These are phyloP conservation scores for Balakata baccata DNA, from an alignment of 345 rosid genomes.

Conservation along the genomic window DNA sequence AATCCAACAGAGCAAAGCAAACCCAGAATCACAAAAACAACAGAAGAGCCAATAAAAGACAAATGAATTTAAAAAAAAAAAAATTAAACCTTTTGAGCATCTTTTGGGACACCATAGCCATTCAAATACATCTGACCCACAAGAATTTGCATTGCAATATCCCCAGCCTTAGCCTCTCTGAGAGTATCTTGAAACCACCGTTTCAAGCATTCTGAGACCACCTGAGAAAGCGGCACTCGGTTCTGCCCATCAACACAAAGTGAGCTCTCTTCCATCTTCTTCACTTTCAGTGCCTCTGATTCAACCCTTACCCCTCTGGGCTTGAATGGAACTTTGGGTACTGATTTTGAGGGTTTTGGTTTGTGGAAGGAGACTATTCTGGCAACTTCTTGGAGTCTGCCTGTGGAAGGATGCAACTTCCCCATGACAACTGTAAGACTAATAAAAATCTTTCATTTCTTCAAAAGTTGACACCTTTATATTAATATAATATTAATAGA, in stretches of 20 bases:
- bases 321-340: slow-evolving; percentile 9
- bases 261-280: slow-evolving; percentile 34
- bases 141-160: slow-evolving; percentile 66
- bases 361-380: slow-evolving; percentile 43
- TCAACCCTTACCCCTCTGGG: slow-evolving; percentile 22
- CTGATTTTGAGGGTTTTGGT: slow-evolving; percentile 25
- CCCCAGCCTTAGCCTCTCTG: slow-evolving; percentile 70
- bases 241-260: slow-evolving; percentile 23
- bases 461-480: too few relatives aligned
- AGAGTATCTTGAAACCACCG: slow-evolving; percentile 81
- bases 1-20: background rate
- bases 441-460: background rate
- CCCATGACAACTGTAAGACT: slow-evolving; percentile 45
- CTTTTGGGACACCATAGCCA: slow-evolving; percentile 75
- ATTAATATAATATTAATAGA: too few relatives aligned
- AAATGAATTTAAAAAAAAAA: slow-evolving; percentile 8
- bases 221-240: slow-evolving; percentile 56
- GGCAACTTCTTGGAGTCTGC: slow-evolving; percentile 44
- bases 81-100: slow-evolving; percentile 54
- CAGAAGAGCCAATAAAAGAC: background rate
- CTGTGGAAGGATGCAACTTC: slow-evolving; percentile 42
- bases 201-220: slow-evolving; percentile 64
- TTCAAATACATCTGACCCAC: slow-evolving; percentile 82
- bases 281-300: slow-evolving; percentile 21
- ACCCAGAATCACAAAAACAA: background rate